Base-by-base conservation (phyloP, 2,329 filamentous ascomycete genomes). In the Hypoxylon sp. region DNA sequence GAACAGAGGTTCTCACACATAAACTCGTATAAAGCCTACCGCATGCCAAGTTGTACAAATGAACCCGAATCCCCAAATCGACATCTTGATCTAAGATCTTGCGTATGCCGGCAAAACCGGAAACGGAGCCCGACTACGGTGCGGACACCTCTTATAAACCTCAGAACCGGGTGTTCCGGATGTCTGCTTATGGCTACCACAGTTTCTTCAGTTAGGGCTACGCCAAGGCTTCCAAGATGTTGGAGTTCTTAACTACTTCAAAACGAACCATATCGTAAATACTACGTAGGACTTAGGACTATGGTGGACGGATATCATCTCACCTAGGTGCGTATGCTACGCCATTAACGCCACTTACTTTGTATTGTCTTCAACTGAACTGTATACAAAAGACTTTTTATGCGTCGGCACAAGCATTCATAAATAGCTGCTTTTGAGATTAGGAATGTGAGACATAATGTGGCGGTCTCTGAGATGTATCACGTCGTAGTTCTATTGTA, bases 111-210 rank as follows among this genome's bases (percentile, higher is more conserved):
- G 43, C 17, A 60, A 49, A 49, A 19, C 46, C 51, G 56, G 56
- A 45, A 41, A 38, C 55, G 51, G 67, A 51, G 19, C 62, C 63
- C 53, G 51, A 41, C 49, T 49, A 62, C 52, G 57, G 28, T 30
- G 59, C 58, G 52, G 58, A 41, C 59, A 17, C 43, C 19, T 28
- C 28, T 32, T 56, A 25, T 50, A 28, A 63, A 56, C 57, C 67
- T 63, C 63, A 69, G 67, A 59, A 46, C 67, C 67, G 67, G 36
- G 34, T 52, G 64, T 51, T 41, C 60, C 63, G 49, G 25, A 32
- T 48, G 14, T 17, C 55, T 58, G 46, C 49, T 25, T 45, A 43
- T 38, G 23, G 43, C 34, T 62, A 56, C 50, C 58, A 57, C 48
- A 38, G 41, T 63, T 56, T 49, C 23, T 30, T 56, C 17, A 34